Base-by-base conservation (phyloP, 495 filamentous ascomycete genomes). In the Extremus antarcticus region DNA sequence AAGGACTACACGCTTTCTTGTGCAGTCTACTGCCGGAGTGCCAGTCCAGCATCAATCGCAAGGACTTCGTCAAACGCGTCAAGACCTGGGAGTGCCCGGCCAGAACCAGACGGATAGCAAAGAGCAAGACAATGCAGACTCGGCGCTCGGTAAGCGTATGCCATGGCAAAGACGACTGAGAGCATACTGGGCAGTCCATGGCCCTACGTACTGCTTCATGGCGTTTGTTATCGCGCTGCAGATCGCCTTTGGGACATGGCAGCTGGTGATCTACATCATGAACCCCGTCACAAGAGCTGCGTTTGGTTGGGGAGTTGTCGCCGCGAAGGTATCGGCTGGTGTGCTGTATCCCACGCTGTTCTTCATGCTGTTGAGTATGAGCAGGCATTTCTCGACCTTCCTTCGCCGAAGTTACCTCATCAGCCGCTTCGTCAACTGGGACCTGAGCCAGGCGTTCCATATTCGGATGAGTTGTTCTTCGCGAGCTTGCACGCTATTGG, bases 291-390 rank as follows among this genome's bases (percentile, higher is more conserved):
- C 64, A 48, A 58, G 61, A 1, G 22, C 51, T 3, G 68, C 61
- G 23, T 62, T 66, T 19, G 70, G 70, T 43, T 72, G 70, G 70
- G 70, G 70, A 21, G 63, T 69, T 25, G 63, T 68, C 1, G 39
- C 71, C 20, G 66, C 70, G 41, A 72, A 72, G 54, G 65, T 64
- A 7, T 64, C 51, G 49, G 70, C 70, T 16, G 70, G 68, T n/a
- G 62, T 66, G 0, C 49, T 72, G 11, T 70, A 70, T 52, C 70
- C 70, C 40, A 72, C 70, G 21, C 55, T 72, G n/a, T 72, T 72
- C 62, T 70, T 72, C 58, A 53, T 72, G 38, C 51, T 72, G 15
- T 56, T 71, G 19, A 67, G 64, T 46, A 72, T 72, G 70, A 66
- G 61, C 13, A 56, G 68, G 39, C 69, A 67, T 38, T 65, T 70